Percentiles rank a stretch among this genome's conserved stretches.
phyloP scores from a whole-genome alignment of 73 alveolate species.

The Tetrahymena malaccensis region DNA sequence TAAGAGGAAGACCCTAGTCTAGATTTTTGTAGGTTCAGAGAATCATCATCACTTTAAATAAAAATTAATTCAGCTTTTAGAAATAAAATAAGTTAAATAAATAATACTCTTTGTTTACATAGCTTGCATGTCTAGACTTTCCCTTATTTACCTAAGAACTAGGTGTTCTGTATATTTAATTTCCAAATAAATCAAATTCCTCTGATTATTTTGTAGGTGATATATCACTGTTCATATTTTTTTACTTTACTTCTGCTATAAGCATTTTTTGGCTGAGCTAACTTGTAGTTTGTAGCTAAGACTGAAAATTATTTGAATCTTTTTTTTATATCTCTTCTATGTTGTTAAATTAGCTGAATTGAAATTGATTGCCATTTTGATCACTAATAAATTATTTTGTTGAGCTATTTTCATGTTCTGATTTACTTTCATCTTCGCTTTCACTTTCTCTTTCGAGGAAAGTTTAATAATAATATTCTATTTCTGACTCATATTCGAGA shows the following conservation, averaged over 20 bases:
- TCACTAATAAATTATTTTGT: background rate
- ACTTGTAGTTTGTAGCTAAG: background rate
- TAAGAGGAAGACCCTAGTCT: background rate
- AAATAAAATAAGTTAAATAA: background rate
- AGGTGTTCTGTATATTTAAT: background rate
- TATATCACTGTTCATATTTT: background rate
- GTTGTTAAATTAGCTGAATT: background rate
- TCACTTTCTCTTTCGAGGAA: background rate
- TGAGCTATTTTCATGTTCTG: background rate
- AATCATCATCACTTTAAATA: background rate
- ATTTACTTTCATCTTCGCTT: background rate
- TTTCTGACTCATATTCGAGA: background rate
- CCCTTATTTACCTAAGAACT: background rate
- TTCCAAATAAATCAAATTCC: background rate
- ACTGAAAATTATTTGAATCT: background rate
- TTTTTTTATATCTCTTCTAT: background rate
- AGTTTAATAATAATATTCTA: background rate
- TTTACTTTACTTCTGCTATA: background rate
- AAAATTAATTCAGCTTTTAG: too few relatives aligned
- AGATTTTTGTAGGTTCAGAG: background rate
- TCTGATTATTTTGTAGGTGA: background rate
- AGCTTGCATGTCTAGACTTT: background rate
- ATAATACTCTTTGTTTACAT: background rate
- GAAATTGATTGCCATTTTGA: background rate
- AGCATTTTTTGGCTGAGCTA: background rate